Percentiles rank a stretch among this genome's conserved stretches.
Evolutionary conservation across 768 basidiomycete species (phyloP).

Genomic region (Tricholoma sp.): DNA sequence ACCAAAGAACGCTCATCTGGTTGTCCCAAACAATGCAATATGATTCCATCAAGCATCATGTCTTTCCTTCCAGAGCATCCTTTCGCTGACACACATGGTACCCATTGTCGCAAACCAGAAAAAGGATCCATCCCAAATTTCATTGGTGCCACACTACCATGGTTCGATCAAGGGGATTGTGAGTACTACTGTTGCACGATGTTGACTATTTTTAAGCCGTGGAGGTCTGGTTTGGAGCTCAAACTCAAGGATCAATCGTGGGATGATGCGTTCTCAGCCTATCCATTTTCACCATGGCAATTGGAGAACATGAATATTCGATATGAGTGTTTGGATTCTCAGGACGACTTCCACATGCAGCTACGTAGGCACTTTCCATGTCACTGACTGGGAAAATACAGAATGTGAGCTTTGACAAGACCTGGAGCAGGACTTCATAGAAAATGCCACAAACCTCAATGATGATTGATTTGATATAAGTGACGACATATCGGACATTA

Average conservation of each 20-base stretch:
- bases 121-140: neutral
- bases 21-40: too few relatives aligned
- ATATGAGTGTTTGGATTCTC: too few relatives aligned
- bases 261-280: neutral
- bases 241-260: neutral
- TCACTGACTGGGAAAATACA: too few relatives aligned
- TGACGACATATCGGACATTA: too few relatives aligned
- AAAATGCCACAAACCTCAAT: too few relatives aligned
- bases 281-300: neutral
- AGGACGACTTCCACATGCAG: neutral
- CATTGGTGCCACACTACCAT: neutral
- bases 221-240: neutral
- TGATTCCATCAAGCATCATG: too few relatives aligned
- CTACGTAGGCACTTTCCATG: too few relatives aligned
- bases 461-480: too few relatives aligned
- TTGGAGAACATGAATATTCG: neutral
- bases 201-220: neutral
- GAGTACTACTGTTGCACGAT: neutral
- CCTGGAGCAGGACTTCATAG: neutral
- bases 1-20: too few relatives aligned
- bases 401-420: too few relatives aligned
- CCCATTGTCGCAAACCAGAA: neutral
- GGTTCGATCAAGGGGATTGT: neutral
- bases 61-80: neutral
- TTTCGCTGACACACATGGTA: neutral